Conservation (phyloP, 106 monocot species). For the Phalaenopsis aphrodite region DNA sequence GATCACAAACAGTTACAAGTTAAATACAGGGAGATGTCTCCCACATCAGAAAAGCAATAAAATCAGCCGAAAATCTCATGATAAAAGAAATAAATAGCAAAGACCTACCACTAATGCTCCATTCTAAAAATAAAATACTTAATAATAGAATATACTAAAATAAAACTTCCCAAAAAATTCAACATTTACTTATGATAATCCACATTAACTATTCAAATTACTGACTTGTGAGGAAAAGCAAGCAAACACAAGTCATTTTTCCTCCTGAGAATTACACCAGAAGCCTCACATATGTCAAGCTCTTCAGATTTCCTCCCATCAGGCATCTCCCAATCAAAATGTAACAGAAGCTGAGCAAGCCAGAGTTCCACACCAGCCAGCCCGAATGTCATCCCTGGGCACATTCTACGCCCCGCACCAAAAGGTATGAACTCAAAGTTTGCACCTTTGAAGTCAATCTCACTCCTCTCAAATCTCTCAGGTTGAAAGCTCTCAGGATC, state of each 20-base stretch:
- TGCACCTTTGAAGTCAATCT: constrained; percentile 23
- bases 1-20: no score
- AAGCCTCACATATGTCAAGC: constrained; percentile 33
- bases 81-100: no score
- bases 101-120: no score
- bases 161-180: no score
- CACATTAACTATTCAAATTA: no score
- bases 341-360: constrained; percentile 38
- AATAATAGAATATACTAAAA: no score
- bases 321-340: constrained; percentile 36
- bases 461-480: constrained; percentile 18
- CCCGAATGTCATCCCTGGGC: constrained; percentile 32
- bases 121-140: no score
- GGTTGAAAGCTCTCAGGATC: constrained; percentile 26
- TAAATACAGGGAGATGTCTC: no score
- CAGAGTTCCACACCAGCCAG: constrained; percentile 15
- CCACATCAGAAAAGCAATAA: no score
- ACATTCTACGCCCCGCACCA: constrained; percentile 37
- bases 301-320: not conserved
- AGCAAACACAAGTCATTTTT: not conserved
- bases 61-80: no score
- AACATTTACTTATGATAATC: no score
- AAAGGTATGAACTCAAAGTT: constrained; percentile 42
- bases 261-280: not conserved
- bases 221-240: not conserved